Conservation (phyloP, 2,329 filamentous ascomycete genomes). For the Penicillium olsonii region DNA sequence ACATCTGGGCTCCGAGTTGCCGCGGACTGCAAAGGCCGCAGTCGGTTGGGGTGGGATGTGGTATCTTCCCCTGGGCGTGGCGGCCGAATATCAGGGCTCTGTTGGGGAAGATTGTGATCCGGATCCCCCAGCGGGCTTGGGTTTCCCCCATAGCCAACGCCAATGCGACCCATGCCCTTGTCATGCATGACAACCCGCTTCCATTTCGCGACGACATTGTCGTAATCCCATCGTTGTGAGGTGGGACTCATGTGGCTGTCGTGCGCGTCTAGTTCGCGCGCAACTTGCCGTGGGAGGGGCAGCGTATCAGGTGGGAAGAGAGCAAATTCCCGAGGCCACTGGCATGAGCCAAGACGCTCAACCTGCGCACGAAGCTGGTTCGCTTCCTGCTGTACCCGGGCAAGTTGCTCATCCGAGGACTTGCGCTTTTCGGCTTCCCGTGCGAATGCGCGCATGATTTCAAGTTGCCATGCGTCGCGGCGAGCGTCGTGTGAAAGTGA, state of each 20-base stretch:
- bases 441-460: slow-evolving; percentile 50
- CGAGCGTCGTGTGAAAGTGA: slow-evolving; percentile 59
- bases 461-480: slow-evolving; percentile 48
- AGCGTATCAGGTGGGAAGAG: slow-evolving; percentile 50
- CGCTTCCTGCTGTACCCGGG: slow-evolving; percentile 49
- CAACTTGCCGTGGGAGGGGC: slow-evolving; percentile 41
- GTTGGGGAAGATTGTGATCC: slow-evolving; percentile 13
- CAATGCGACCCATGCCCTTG: slow-evolving; percentile 44
- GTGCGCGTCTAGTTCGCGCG: slow-evolving; percentile 39
- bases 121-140: slow-evolving; percentile 11
- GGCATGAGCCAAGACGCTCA: slow-evolving; percentile 47
- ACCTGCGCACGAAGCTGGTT: slow-evolving; percentile 52
- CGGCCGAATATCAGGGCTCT: slow-evolving; percentile 19
- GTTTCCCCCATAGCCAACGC: slow-evolving; percentile 29
- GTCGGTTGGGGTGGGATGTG: slow-evolving; percentile 23
- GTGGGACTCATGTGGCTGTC: slow-evolving; percentile 38
- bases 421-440: slow-evolving; percentile 48
- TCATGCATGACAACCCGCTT: slow-evolving; percentile 50
- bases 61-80: slow-evolving; percentile 26
- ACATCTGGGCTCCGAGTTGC: slow-evolving; percentile 30
- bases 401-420: slow-evolving; percentile 45
- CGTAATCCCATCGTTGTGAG: slow-evolving; percentile 49
- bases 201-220: slow-evolving; percentile 51
- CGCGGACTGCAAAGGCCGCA: slow-evolving; percentile 24
- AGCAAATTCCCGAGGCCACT: slow-evolving; percentile 52